Base-by-base conservation (phyloP, 371 early-diverging fungal species). In the Mucor indicus region DNA sequence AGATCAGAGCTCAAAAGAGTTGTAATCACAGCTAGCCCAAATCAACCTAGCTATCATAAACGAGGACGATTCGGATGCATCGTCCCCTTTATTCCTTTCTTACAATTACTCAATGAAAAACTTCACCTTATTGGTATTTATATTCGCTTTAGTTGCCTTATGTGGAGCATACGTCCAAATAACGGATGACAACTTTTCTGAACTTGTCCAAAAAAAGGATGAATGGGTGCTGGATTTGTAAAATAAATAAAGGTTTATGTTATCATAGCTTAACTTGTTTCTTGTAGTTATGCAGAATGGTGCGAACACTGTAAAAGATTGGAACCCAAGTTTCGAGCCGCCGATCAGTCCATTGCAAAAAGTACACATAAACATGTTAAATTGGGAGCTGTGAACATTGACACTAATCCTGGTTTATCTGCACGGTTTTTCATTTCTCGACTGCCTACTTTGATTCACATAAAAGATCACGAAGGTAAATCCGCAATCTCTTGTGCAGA, bases 151-250 rank as follows among this genome's bases (percentile, higher is more conserved):
- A 0, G 17, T 54, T 7, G 13, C 45, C 0, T 44, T 38, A 4
- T 45, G 53, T 40, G 22, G 33, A 38, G 66, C 70, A 12, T 41
- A 50, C 9, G 40, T 68, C 9, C 45, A 72, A 48, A 24, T 72
- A 10, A 68, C 68, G 3, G 72, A 72, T 40, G 55, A 53, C 1
- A 72, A 72, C 40, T 61, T 72, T 31, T 47, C 49, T 21, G 41
- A 53, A 1, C 39, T 68, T 15, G 53, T 72, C 12, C 40, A 39
- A 10, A 48, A 54, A 13, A 21, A 50, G 2, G 63, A 64, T 23
- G 73, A 72, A 55, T 72, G 73, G 73, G 24, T 72, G 16, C 31
- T 72, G 19, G 69, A 72, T 41, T 72, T 72, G 72, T 72, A 66
- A 63, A 50, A 53, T 3, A 27, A 25, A 33, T 11, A 38, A 1